A percentile compares a stretch with the other conserved stretches of the same genome.
These are phyloP conservation scores for Eucalyptus caleyi DNA, from an alignment of 345 rosid species.

Conservation along the genomic window DNA sequence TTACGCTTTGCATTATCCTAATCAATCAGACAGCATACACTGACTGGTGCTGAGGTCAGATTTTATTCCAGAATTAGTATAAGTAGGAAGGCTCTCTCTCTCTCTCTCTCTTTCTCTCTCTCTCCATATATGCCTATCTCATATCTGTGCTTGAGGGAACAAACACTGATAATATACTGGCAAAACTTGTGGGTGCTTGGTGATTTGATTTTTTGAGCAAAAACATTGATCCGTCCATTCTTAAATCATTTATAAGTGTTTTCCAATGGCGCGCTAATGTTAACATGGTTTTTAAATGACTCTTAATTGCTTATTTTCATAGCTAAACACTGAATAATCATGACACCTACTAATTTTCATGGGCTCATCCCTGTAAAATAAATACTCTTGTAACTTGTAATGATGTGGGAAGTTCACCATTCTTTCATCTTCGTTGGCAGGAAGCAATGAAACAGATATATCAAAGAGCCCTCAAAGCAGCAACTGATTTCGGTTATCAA, in stretches of 20 bases:
- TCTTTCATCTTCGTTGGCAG: slow-evolving; percentile 19
- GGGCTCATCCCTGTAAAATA: neutral
- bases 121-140: neutral
- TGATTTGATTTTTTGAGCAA: neutral
- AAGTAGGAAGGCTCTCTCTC: neutral
- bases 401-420: neutral
- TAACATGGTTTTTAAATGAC: neutral
- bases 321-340: neutral
- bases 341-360: neutral
- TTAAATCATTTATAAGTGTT: neutral
- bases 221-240: neutral
- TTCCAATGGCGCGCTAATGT: neutral
- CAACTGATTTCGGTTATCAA: slow-evolving; percentile 86
- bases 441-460: slow-evolving; percentile 95
- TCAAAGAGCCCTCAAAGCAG: slow-evolving; percentile 84
- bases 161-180: neutral
- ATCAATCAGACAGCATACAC: neutral
- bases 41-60: neutral
- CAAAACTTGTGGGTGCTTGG: neutral
- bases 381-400: neutral
- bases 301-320: neutral
- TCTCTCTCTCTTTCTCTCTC: neutral
- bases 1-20: neutral
- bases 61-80: neutral
- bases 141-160: neutral